Conservation (phyloP, 2,329 filamentous ascomycete genomes). For the Claviceps digitariae region DNA sequence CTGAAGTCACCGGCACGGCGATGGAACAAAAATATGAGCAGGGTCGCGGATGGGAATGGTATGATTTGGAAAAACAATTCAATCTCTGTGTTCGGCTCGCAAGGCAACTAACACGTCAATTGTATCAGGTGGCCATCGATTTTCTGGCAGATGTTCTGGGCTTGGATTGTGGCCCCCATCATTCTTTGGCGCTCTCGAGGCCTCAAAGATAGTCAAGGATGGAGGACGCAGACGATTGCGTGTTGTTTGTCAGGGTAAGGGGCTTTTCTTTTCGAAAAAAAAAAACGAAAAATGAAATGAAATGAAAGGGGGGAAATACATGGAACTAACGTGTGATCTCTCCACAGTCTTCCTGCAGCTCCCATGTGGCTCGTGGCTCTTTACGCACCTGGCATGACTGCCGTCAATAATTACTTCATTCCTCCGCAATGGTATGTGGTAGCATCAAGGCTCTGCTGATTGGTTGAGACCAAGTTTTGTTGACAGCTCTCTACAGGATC, state of each 20-base stretch:
- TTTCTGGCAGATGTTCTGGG: constrained; percentile 51
- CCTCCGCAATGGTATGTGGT: constrained; percentile 46
- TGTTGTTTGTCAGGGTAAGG: constrained; percentile 32
- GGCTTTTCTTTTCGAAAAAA: not conserved
- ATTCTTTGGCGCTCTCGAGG: constrained; percentile 47
- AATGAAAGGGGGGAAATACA: no score
- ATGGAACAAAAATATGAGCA: constrained; percentile 34
- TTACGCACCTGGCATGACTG: constrained; percentile 34
- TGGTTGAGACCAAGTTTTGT: not conserved
- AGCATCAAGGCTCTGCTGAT: constrained; percentile 8
- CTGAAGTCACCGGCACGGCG: constrained; percentile 43
- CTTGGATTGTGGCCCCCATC: constrained; percentile 46
- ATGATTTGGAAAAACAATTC: constrained; percentile 4
- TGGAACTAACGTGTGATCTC: not conserved
- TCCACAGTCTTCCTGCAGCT: constrained; percentile 42
- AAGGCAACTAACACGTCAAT: not conserved
- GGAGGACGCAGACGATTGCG: constrained; percentile 48
- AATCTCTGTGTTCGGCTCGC: not conserved
- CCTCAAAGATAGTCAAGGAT: constrained; percentile 52
- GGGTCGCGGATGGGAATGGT: constrained; percentile 53
- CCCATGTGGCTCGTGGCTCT: constrained; percentile 54
- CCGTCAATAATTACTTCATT: constrained; percentile 40
- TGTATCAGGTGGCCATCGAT: constrained; percentile 43
- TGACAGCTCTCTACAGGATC: constrained; percentile 24
- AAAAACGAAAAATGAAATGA: no score